phyloP scores from a whole-genome alignment of 495 filamentous ascomycete species.

The Penicillium parvum region DNA sequence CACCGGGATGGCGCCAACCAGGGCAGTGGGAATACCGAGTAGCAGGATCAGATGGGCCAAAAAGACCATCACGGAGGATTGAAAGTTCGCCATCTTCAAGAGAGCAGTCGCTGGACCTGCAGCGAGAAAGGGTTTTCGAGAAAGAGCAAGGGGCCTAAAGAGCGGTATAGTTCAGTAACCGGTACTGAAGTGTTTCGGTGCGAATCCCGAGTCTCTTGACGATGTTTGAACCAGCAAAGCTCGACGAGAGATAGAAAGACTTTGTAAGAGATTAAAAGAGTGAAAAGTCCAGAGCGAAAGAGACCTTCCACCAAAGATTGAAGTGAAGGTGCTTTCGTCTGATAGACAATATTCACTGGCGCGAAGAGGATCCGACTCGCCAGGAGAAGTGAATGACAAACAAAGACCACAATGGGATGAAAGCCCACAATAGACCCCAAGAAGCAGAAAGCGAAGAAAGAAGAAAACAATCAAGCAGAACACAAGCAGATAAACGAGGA shows the following conservation, averaged over 20 bases:
- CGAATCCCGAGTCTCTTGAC: neutral
- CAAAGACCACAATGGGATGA: slow-evolving; percentile 5
- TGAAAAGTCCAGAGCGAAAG: neutral
- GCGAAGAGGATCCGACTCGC: neutral
- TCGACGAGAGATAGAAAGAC: slow-evolving; percentile 3
- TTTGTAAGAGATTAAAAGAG: neutral
- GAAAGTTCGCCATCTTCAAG: slow-evolving; percentile 27
- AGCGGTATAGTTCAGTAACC: slow-evolving; percentile 30
- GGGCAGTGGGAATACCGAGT: slow-evolving; percentile 31
- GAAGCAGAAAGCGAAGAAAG: slow-evolving; percentile 2
- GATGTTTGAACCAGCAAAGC: slow-evolving; percentile 16
- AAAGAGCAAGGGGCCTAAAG: slow-evolving; percentile 1
- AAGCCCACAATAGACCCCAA: neutral
- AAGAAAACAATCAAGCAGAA: slow-evolving; percentile 1
- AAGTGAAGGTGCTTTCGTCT: slow-evolving; percentile 13
- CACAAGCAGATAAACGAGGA: neutral
- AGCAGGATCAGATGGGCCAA: slow-evolving; percentile 37
- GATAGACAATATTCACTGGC: slow-evolving; percentile 2
- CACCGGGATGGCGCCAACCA: slow-evolving; percentile 41
- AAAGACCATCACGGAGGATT: slow-evolving; percentile 29
- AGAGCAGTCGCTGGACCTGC: slow-evolving; percentile 33
- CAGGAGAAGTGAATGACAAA: slow-evolving; percentile 1
- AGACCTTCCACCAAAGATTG: too few species aligned
- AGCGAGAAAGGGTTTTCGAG: slow-evolving; percentile 18
- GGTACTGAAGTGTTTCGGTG: slow-evolving; percentile 22